phyloP scores from a whole-genome alignment of 805 yeast genomes.

The Saccharomycopsis schoenii region DNA sequence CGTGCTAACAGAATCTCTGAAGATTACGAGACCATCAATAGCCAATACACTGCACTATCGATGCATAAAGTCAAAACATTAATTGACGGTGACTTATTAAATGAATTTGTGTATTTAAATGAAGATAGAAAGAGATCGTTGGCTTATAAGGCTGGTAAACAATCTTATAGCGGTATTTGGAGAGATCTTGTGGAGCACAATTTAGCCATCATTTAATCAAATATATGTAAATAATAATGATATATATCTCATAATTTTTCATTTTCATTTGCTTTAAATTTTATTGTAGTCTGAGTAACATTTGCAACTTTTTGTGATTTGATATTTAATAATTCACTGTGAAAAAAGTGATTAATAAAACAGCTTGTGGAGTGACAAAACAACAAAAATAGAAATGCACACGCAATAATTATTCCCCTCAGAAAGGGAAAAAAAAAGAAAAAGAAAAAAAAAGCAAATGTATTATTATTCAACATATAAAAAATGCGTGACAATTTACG shows the following conservation, averaged over 20 bases:
- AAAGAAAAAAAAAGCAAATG: too few species aligned
- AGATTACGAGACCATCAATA: constrained; percentile 9
- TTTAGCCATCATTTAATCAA: constrained; percentile 5
- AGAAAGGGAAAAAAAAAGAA: neutral
- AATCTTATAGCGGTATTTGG: constrained; percentile 53
- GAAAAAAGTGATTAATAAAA: too few species aligned
- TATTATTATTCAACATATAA: too few species aligned
- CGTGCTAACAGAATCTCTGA: constrained; percentile 38
- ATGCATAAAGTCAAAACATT: constrained; percentile 41
- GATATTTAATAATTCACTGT: too few species aligned
- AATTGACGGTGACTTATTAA: constrained; percentile 52
- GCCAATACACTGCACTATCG: constrained; percentile 4
- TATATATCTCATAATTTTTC: neutral
- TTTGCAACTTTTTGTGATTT: too few species aligned
- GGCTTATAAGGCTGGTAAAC: constrained; percentile 49
- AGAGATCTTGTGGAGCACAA: constrained; percentile 45
- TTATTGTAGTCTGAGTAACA: too few species aligned
- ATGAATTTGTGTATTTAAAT: constrained; percentile 42
- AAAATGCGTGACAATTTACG: too few species aligned
- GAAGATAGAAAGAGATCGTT: constrained; percentile 46
- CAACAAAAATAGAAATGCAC: neutral
- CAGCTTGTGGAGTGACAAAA: neutral
- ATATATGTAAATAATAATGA: too few species aligned
- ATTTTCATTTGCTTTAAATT: neutral
- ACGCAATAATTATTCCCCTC: neutral